Evolutionary conservation across 2,329 filamentous ascomycete genomes (phyloP).

Genomic region (Xylariaceae sp.): DNA sequence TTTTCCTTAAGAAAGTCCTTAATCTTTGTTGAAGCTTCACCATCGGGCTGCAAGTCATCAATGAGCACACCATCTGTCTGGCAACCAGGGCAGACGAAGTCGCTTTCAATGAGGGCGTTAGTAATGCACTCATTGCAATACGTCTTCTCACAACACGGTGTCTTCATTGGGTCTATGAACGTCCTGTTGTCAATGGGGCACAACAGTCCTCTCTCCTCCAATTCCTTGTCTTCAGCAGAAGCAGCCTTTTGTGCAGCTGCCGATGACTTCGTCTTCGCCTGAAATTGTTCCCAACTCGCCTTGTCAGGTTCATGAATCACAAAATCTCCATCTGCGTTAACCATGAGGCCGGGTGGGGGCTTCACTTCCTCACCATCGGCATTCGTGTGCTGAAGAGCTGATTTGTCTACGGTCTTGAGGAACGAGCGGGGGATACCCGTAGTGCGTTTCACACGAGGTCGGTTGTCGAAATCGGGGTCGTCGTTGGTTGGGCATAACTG

Average conservation of each 20-base stretch:
- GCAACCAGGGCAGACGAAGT: conserved; percentile 93
- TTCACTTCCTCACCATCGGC: conserved; percentile 72
- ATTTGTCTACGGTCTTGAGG: conserved; percentile 92
- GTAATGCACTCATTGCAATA: conserved; percentile 99
- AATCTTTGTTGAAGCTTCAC: conserved; percentile 73
- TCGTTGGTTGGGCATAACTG: conserved; percentile 98
- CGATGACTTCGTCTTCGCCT: conserved; percentile 86
- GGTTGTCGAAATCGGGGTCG: conserved; percentile 91
- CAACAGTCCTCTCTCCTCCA: conserved; percentile 83
- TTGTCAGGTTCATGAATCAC: conserved; percentile 95
- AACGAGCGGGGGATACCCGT: conserved; percentile 96
- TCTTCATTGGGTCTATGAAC: conserved; percentile 98
- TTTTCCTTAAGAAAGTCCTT: conserved; percentile 66
- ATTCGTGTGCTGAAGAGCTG: conserved; percentile 69
- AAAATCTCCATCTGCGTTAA: conserved; percentile 95
- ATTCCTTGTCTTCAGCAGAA: conserved; percentile 74
- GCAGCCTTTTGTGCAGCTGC: conserved; percentile 77
- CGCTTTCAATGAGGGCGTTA: conserved; percentile 96
- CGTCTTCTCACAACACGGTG: conserved; percentile 95
- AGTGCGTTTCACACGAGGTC: conserved; percentile 88
- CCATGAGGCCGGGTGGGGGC: conserved; percentile 86
- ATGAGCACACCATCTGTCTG: conserved; percentile 86
- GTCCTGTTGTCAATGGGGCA: conserved; percentile 96
- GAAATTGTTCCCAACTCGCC: conserved; percentile 93
- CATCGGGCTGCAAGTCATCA: conserved; percentile 82